Evolutionary conservation across 1,139 yeast genomes (phyloP).

Genomic region (Taphrina deformans): DNA sequence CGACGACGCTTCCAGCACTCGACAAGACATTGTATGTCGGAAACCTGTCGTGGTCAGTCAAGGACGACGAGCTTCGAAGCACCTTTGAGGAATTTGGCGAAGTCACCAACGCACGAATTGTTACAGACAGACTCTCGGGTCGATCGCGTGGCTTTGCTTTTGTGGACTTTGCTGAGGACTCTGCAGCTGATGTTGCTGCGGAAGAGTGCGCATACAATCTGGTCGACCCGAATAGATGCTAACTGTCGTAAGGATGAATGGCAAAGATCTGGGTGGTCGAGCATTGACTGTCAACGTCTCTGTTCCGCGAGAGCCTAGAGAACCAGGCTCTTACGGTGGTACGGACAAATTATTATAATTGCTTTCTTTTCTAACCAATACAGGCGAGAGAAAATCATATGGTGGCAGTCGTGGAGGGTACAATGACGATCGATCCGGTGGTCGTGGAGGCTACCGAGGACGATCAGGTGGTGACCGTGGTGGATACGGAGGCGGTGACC

Average conservation of each 20-base stretch:
- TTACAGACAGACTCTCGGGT: slow-evolving; percentile 31
- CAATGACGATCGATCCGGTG: slow-evolving; percentile 12
- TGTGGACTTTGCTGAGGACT: slow-evolving; percentile 15
- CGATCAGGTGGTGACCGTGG: slow-evolving; percentile 28
- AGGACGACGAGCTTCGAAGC: slow-evolving; percentile 72
- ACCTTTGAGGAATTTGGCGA: slow-evolving; percentile 49
- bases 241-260: slow-evolving; percentile 2
- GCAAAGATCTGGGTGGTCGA: slow-evolving; percentile 12
- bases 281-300: slow-evolving; percentile 52
- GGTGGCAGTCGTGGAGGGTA: slow-evolving; percentile 12
- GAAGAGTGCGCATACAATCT: slow-evolving; percentile 52
- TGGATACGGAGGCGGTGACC: slow-evolving; percentile 5
- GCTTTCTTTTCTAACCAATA: not conserved
- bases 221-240: no score
- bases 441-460: slow-evolving; percentile 24
- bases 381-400: slow-evolving; percentile 3
- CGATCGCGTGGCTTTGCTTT: slow-evolving; percentile 33
- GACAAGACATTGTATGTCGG: slow-evolving; percentile 95
- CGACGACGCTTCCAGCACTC: slow-evolving; percentile 51
- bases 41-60: slow-evolving; percentile 86
- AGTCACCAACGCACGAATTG: slow-evolving; percentile 4
- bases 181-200: slow-evolving; percentile 14
- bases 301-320: slow-evolving; percentile 70
- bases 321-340: slow-evolving; percentile 52
- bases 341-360: no score